A percentile compares a stretch with the other conserved stretches of the same genome.
Conservation (phyloP, 108 stramenopile genomes). For the Nitzschia inconspicua region DNA sequence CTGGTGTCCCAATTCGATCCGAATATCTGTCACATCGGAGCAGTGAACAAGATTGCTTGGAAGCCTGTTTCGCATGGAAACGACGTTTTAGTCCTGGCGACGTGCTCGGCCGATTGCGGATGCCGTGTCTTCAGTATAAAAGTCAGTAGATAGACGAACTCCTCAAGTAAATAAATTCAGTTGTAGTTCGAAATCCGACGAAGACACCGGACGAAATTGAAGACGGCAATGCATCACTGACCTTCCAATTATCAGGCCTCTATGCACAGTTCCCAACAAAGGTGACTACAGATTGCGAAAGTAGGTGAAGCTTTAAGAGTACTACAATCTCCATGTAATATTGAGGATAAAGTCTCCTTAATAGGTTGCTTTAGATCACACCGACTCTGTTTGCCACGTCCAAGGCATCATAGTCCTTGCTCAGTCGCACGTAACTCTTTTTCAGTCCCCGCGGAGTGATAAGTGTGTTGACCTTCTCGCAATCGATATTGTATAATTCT, state of each 20-base stretch:
- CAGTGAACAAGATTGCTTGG: constrained; percentile 62
- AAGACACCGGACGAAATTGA: no score
- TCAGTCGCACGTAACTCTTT: constrained; percentile 98
- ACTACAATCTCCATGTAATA: no score
- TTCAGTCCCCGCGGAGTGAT: constrained; percentile 98
- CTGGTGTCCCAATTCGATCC: constrained; percentile 14
- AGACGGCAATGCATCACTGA: no score
- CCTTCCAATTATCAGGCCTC: no score
- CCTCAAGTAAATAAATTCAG: no score
- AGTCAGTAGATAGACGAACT: no score
- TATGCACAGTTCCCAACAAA: no score
- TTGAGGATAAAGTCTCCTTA: no score
- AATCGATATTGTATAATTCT: constrained; percentile 96
- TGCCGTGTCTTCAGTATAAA: constrained; percentile 36
- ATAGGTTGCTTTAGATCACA: constrained; percentile 87
- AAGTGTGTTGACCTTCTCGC: constrained; percentile 98
- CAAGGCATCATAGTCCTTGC: constrained; percentile 97
- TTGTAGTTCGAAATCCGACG: no score
- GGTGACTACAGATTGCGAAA: no score
- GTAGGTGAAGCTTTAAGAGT: no score
- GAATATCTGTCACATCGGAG: constrained; percentile 40
- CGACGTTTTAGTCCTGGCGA: constrained; percentile 30
- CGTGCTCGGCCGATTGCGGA: constrained; percentile 45
- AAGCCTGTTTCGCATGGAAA: constrained; percentile 22
- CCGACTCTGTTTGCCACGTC: constrained; percentile 99